Base-by-base conservation (phyloP, 306 rosid species). In the Quercus parvula region DNA sequence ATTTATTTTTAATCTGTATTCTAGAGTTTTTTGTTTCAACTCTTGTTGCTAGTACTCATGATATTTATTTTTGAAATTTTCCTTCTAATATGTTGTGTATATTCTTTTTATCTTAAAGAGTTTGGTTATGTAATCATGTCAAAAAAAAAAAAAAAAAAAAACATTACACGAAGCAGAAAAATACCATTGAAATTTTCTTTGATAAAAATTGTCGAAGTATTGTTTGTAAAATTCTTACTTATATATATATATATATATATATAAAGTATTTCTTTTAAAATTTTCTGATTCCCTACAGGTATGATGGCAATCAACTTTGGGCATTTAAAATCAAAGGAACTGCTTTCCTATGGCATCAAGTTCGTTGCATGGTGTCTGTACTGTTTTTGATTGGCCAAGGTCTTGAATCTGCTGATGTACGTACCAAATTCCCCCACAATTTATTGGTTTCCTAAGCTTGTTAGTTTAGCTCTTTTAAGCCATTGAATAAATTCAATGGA, bases 291-390 rank as follows among this genome's bases (percentile, higher is more conserved):
- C 54, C 77, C 83, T 78, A 81, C 90, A 94, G 99, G 89, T 90
- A 84, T 85, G 86, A 86, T 64, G 89, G 70, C 33, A 82, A 89
- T 79, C 92, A 83, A 85, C 96, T 94, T 56, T 91, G 94, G 97
- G 89, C 78, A 75, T 82, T 94, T 71, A 85, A 84, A 82, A 87
- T 94, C 75, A 90, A 79, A 85, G 99, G 99, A 7, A 90, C 90
- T 73, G 99, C 99, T 61, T 94, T 94, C 86, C 91, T 94, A 10
- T 94, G 99, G 99, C 99, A 94, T 83, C 99, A 94, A 81, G 94
- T 94, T 69, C 94, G 99, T 73, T 92, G 97, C 91, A 92, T 94
- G 91, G 97, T 92, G 55, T 92, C 95, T 59, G 86, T 89, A 74
- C 82, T 94, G 56, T 93, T 92, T 84, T 88, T 92, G 95, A 83